Conservation (phyloP, 352 stramenopile species). For the Phytophthora parvispora region DNA sequence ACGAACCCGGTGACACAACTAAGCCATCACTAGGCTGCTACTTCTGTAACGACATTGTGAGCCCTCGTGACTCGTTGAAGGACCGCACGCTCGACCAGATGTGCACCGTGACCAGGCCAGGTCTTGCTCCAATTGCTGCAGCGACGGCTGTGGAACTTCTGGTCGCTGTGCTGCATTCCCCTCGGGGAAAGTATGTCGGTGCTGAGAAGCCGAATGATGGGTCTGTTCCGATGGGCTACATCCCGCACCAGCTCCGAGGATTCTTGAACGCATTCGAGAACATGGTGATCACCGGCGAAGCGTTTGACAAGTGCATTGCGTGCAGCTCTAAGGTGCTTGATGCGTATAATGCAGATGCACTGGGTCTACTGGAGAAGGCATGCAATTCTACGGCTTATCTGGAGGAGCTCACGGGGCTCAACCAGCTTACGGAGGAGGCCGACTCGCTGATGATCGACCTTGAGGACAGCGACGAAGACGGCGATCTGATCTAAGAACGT, state of each 20-base stretch:
- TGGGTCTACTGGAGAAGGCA: slow-evolving; percentile 65
- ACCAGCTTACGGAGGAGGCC: slow-evolving; percentile 63
- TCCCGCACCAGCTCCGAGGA: slow-evolving; percentile 97
- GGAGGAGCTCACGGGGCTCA: slow-evolving; percentile 83
- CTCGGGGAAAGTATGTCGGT: slow-evolving; percentile 73
- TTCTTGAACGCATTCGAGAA: slow-evolving; percentile 94
- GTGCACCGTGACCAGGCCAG: slow-evolving; percentile 99
- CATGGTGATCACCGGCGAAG: slow-evolving; percentile 86
- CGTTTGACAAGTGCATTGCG: slow-evolving; percentile 97
- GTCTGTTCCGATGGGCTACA: slow-evolving; percentile 75
- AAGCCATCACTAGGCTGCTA: slow-evolving; percentile 95
- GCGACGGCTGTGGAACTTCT: slow-evolving; percentile 97
- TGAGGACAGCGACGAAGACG: slow-evolving; percentile 76
- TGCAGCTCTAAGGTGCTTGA: slow-evolving; percentile 94
- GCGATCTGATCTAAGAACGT: slow-evolving; percentile 51
- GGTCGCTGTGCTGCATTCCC: slow-evolving; percentile 96
- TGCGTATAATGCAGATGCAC: slow-evolving; percentile 71
- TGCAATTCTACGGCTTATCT: slow-evolving; percentile 82
- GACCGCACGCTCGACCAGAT: slow-evolving; percentile 99
- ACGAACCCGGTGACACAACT: slow-evolving; percentile 5
- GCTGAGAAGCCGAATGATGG: slow-evolving; percentile 69
- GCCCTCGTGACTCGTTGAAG: slow-evolving; percentile 96
- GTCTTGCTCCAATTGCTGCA: slow-evolving; percentile 94
- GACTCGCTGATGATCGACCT: slow-evolving; percentile 75
- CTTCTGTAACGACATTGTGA: slow-evolving; percentile 99